Percentiles rank a stretch among this genome's conserved stretches.
phyloP scores from a whole-genome alignment of 225 moss, liverwort and hornwort genomes.

The Sphagnum tenellum region DNA sequence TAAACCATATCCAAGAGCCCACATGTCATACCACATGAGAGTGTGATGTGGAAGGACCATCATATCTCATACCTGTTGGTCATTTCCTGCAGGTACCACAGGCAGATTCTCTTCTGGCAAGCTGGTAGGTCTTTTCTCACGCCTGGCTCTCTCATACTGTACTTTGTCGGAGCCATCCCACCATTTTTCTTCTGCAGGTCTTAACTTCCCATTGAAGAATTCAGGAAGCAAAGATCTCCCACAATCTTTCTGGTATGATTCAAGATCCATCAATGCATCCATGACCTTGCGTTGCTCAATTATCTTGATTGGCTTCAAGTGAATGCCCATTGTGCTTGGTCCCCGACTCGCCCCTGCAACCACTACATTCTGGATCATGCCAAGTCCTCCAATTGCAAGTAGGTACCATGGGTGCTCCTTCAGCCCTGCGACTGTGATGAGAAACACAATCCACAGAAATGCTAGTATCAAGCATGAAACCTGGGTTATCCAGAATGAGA shows the following conservation, averaged over 20 bases:
- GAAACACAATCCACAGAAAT: slow-evolving; percentile 6
- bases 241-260: not conserved
- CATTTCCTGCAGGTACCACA: too few species aligned
- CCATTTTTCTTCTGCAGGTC: slow-evolving; percentile 1
- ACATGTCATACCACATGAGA: not conserved
- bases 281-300: slow-evolving; percentile 3
- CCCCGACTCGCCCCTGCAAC: slow-evolving; percentile 3
- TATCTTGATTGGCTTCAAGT: not conserved
- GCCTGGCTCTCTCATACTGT: not conserved
- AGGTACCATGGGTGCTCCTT: slow-evolving; percentile 8
- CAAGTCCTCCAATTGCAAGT: slow-evolving; percentile 5
- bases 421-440: slow-evolving; percentile 5
- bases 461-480: not conserved
- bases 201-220: slow-evolving; percentile 1
- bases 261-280: slow-evolving; percentile 8
- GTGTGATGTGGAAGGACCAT: not conserved
- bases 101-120: not conserved
- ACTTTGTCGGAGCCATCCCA: not conserved
- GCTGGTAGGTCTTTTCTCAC: not conserved
- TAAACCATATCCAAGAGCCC: too few species aligned
- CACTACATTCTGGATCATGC: slow-evolving; percentile 8
- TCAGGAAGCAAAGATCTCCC: not conserved
- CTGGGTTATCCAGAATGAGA: slow-evolving; percentile 2
- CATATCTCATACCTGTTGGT: not conserved
- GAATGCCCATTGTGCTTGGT: not conserved